A percentile compares a stretch with the other conserved stretches of the same genome.
Conservation (phyloP, 2,329 filamentous ascomycete genomes). For the Hymenoscyphus linearis region DNA sequence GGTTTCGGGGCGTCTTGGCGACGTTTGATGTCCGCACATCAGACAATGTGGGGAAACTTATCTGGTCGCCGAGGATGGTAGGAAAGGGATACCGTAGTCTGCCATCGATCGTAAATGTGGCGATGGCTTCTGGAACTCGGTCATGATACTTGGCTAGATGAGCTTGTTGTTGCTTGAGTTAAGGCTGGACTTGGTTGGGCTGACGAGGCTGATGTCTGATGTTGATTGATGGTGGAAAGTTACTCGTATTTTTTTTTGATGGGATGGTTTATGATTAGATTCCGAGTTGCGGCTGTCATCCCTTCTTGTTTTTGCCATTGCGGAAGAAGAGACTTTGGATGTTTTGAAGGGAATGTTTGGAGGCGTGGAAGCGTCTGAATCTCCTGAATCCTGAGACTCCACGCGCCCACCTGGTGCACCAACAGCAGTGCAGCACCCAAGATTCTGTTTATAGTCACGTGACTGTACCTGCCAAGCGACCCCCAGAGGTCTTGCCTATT, state of each 20-base stretch:
- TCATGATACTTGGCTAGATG: not conserved
- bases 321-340: not conserved
- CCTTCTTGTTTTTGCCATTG: not conserved
- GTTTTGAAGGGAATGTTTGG: not conserved
- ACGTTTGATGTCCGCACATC: too few species aligned
- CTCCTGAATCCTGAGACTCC: too few species aligned
- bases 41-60: too few species aligned
- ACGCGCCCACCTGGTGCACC: too few species aligned
- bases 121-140: not conserved
- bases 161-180: not conserved
- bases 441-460: too few species aligned
- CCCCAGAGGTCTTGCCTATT: not conserved
- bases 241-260: not conserved
- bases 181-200: not conserved
- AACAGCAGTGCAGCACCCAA: too few species aligned
- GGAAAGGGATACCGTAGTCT: too few species aligned
- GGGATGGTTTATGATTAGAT: not conserved
- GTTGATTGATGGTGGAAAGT: not conserved
- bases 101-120: not conserved
- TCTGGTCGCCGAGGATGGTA: too few species aligned
- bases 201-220: not conserved
- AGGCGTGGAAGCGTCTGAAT: not conserved
- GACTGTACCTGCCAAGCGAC: not conserved
- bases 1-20: too few species aligned
- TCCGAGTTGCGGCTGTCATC: not conserved